These are phyloP conservation scores for Leccinum broughii DNA, from an alignment of 768 basidiomycete genomes.

Conservation along the genomic window DNA sequence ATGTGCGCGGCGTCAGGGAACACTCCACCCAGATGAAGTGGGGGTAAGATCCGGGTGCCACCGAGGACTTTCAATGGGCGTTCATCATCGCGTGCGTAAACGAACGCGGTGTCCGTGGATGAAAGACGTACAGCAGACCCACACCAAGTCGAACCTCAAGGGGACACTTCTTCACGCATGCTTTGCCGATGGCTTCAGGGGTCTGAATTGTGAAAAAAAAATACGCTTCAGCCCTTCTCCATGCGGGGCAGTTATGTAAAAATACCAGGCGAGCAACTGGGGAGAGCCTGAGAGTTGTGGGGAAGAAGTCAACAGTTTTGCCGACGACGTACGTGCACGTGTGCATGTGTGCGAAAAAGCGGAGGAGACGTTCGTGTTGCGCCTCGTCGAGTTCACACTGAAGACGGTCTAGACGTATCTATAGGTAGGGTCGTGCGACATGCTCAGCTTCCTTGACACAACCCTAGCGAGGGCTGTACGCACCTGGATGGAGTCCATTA, in stretches of 20 bases:
- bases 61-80: background rate
- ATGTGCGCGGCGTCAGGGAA: background rate
- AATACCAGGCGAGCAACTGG: background rate
- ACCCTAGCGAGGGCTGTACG: background rate
- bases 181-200: background rate
- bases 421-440: background rate
- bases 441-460: background rate
- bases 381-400: background rate
- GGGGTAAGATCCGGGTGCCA: constrained; percentile 2
- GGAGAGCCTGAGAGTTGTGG: background rate
- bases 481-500: background rate
- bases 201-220: background rate
- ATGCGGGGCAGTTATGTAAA: constrained; percentile 8
- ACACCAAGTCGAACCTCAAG: constrained; percentile 4
- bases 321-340: background rate
- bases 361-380: background rate
- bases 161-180: background rate
- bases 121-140: constrained; percentile 13
- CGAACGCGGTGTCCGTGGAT: background rate
- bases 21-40: constrained; percentile 3
- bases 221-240: background rate
- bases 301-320: background rate
- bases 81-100: background rate
- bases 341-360: background rate
- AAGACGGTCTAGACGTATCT: background rate